These are phyloP conservation scores for Paecilomyces dactylethromorphus DNA, from an alignment of 2,329 filamentous ascomycete genomes.

Conservation along the genomic window DNA sequence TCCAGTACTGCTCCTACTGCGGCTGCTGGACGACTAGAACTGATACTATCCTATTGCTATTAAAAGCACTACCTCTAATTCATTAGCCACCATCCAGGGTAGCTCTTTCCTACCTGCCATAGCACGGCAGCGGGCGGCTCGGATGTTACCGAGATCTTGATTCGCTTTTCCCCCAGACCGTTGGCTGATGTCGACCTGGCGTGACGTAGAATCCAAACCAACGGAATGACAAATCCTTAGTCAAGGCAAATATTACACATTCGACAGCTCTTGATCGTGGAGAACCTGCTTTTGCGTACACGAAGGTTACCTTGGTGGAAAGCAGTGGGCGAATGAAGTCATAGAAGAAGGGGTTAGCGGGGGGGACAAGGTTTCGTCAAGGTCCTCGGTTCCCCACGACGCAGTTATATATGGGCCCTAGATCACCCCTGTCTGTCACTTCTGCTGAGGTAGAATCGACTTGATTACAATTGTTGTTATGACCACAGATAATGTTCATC, in stretches of 20 bases:
- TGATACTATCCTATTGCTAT: no score
- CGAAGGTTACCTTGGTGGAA: constrained; percentile 3
- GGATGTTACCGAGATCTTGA: neutral
- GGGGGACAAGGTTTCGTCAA: constrained; percentile 16
- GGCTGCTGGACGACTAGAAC: no score
- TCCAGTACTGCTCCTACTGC: no score
- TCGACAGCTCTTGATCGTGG: neutral
- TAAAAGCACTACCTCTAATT: no score
- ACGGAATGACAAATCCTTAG: no score
- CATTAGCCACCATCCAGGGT: no score
- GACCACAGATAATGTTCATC: neutral
- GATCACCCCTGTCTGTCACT: neutral
- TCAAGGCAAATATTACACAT: neutral
- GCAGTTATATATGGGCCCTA: neutral
- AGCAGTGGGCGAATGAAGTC: constrained; percentile 1
- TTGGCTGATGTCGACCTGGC: no score
- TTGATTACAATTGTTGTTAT: neutral
- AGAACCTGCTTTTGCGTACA: neutral
- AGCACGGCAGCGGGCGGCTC: no score
- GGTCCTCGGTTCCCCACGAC: constrained; percentile 9
- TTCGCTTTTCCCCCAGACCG: neutral
- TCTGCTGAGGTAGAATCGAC: neutral
- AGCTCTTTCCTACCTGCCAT: no score
- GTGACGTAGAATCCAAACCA: no score
- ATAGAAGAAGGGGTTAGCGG: constrained; percentile 8